Conservation (phyloP, 2,329 filamentous ascomycete species). For the Paraphoma sp. region DNA sequence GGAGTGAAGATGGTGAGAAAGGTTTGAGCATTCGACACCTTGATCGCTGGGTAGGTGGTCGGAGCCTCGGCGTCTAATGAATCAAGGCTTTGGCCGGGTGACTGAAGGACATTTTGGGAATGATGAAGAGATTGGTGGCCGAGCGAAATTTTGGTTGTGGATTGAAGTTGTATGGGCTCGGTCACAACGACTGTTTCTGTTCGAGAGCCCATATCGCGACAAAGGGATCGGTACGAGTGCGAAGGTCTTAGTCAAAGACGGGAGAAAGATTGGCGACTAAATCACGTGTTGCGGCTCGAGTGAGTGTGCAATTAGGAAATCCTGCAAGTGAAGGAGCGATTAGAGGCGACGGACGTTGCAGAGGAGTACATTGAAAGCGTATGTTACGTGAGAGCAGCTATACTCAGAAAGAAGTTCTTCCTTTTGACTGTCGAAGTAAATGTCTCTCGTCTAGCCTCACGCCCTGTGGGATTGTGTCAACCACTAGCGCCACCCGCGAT, state of each 20-base stretch:
- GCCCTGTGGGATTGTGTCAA: conserved; percentile 4
- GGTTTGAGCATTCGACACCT: conserved; percentile 1
- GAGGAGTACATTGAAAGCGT: too few species aligned
- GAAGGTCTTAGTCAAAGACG: too few species aligned
- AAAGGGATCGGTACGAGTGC: not conserved
- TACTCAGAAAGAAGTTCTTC: too few species aligned
- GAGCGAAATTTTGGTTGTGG: not conserved
- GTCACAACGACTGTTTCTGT: not conserved
- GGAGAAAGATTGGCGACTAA: too few species aligned
- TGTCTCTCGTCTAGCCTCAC: not conserved
- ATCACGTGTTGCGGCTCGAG: too few species aligned
- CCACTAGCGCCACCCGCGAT: not conserved
- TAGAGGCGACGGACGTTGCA: too few species aligned
- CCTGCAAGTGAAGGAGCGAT: too few species aligned
- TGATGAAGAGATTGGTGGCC: not conserved
- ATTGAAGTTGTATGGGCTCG: not conserved
- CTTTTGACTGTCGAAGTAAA: too few species aligned
- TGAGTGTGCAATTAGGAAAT: too few species aligned
- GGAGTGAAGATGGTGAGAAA: conserved; percentile 14
- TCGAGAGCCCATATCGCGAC: not conserved
- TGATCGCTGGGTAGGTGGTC: not conserved
- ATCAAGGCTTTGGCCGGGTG: not conserved
- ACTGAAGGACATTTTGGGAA: not conserved
- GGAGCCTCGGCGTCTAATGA: not conserved
- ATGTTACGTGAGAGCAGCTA: too few species aligned